These are phyloP conservation scores for Pterulicium gracile DNA, from an alignment of 1,284 basidiomycete genomes.

Conservation along the genomic window DNA sequence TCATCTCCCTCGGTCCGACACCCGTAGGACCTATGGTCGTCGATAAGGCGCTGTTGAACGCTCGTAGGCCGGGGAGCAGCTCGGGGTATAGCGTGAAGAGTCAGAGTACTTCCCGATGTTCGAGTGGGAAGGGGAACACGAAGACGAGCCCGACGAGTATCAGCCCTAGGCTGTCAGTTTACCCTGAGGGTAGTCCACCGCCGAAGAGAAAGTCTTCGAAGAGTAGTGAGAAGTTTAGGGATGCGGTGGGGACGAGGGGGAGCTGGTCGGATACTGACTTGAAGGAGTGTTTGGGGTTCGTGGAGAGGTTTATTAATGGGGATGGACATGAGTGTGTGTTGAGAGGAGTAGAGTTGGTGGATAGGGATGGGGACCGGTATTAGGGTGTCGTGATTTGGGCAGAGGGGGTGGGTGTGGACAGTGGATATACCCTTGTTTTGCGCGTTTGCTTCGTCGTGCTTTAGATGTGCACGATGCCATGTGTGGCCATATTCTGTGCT, in stretches of 20 bases:
- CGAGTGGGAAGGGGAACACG: too few relatives aligned
- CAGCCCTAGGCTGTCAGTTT: too few relatives aligned
- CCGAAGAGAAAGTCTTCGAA: too few relatives aligned
- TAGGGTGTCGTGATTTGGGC: background rate
- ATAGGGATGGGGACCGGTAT: background rate
- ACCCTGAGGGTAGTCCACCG: too few relatives aligned
- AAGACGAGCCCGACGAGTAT: too few relatives aligned
- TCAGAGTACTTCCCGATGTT: background rate
- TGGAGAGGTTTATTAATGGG: constrained; percentile 42
- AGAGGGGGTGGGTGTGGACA: too few relatives aligned
- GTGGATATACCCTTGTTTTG: too few relatives aligned
- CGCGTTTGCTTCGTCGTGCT: too few relatives aligned
- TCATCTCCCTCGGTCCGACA: background rate
- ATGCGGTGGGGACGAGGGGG: constrained; percentile 51
- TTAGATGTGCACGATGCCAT: too few relatives aligned
- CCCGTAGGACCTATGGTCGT: background rate
- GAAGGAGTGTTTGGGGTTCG: constrained; percentile 73
- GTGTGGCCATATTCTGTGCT: too few relatives aligned
- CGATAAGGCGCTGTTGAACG: background rate
- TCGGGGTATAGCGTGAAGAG: background rate
- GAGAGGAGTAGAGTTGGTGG: constrained; percentile 14
- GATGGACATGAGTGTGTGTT: constrained; percentile 80
- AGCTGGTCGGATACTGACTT: constrained; percentile 73
- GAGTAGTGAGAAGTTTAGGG: too few relatives aligned
- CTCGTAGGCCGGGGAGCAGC: background rate